Evolutionary conservation across 192 early-diverging fungal species (phyloP).

Genomic region (Coemansia sp.): DNA sequence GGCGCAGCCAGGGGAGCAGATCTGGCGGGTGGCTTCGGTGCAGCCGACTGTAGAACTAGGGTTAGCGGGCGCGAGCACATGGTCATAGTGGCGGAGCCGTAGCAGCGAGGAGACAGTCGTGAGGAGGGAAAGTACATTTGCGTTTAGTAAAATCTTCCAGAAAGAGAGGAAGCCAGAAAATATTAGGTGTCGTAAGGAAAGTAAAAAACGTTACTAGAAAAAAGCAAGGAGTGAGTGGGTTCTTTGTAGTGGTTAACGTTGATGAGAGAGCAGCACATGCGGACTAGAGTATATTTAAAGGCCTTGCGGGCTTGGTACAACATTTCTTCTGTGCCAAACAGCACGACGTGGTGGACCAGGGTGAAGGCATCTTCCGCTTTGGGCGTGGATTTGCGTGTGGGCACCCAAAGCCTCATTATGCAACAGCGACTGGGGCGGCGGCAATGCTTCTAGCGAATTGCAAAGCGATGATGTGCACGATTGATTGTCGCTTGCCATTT

Average conservation of each 20-base stretch:
- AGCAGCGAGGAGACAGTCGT: neutral
- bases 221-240: neutral
- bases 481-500: neutral
- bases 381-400: neutral
- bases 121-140: slow-evolving; percentile 31
- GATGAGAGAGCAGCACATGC: neutral
- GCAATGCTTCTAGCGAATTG: neutral
- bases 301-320: too few relatives aligned
- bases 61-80: slow-evolving; percentile 11
- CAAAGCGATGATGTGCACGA: neutral
- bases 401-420: neutral
- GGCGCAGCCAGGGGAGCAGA: neutral
- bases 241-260: neutral
- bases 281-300: neutral
- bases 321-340: neutral
- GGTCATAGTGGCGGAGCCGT: slow-evolving; percentile 11
- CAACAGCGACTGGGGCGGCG: too few relatives aligned
- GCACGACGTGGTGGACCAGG: neutral
- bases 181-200: neutral
- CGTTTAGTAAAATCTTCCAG: neutral
- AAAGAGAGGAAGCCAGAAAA: neutral
- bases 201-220: neutral
- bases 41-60: slow-evolving; percentile 22
- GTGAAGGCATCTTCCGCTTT: neutral
- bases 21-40: neutral